phyloP scores from a whole-genome alignment of 2,329 filamentous ascomycete species.

The Fusarium sp. region DNA sequence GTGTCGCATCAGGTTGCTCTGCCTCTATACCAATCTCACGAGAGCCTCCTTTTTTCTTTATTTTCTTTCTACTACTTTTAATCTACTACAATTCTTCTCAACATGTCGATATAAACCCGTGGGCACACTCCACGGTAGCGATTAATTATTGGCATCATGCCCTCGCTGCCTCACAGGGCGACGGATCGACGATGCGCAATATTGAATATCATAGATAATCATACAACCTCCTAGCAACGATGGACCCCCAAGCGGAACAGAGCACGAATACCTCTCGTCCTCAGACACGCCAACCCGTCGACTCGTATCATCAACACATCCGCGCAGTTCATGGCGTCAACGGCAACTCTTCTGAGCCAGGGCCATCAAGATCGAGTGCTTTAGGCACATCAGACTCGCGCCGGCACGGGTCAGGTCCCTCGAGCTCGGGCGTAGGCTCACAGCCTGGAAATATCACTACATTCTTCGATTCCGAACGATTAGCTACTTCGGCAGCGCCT shows the following conservation, averaged over 20 bases:
- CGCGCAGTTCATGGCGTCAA: slow-evolving; percentile 46
- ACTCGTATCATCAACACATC: slow-evolving; percentile 48
- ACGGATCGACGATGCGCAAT: slow-evolving; percentile 31
- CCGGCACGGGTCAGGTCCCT: slow-evolving; percentile 19
- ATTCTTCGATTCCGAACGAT: slow-evolving; percentile 47
- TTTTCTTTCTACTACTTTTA: slow-evolving; percentile 2
- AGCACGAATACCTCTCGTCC: slow-evolving; percentile 38
- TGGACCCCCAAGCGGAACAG: slow-evolving; percentile 41
- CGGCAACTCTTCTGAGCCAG: slow-evolving; percentile 11
- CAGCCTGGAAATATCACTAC: slow-evolving; percentile 39
- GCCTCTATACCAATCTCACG: slow-evolving; percentile 9
- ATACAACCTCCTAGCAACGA: slow-evolving; percentile 26
- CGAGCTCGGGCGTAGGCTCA: slow-evolving; percentile 14
- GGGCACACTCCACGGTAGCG: slow-evolving; percentile 16
- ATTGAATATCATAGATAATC: slow-evolving; percentile 26
- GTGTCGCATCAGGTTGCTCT: slow-evolving; percentile 17
- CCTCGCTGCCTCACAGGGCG: slow-evolving; percentile 18
- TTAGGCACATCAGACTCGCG: slow-evolving; percentile 27
- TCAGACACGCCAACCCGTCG: slow-evolving; percentile 42
- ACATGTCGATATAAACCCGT: slow-evolving; percentile 33
- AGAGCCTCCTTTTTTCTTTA: background rate
- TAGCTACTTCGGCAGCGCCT: slow-evolving; percentile 42
- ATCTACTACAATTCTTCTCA: background rate
- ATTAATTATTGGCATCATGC: slow-evolving; percentile 34
- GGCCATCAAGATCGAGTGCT: slow-evolving; percentile 22